phyloP scores from a whole-genome alignment of 2,329 filamentous ascomycete genomes.

The Diaporthe sp. region DNA sequence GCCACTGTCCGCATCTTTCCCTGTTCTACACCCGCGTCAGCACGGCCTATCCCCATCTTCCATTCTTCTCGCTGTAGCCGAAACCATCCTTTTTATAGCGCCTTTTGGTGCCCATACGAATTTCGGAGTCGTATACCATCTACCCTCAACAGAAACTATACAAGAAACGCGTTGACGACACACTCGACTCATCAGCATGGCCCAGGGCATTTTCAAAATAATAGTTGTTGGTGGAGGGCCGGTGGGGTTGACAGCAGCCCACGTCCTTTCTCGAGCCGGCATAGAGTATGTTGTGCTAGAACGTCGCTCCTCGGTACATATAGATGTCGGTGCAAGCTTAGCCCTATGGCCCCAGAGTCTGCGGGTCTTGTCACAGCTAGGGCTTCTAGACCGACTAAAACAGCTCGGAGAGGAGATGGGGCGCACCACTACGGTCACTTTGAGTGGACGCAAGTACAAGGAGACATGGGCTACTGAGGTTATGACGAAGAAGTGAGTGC shows the following conservation, averaged over 20 bases:
- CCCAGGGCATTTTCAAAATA: conserved; percentile 41
- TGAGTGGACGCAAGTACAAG: background rate
- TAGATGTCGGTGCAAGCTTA: conserved; percentile 50
- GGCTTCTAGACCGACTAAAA: conserved; percentile 48
- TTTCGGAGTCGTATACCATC: fast-evolving
- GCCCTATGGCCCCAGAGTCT: conserved; percentile 48
- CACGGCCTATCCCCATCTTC: fast-evolving
- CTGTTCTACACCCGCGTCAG: background rate
- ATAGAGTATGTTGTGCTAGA: conserved; percentile 58
- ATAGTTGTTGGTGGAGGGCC: conserved; percentile 50
- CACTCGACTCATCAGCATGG: background rate
- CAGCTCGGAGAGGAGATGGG: conserved; percentile 23
- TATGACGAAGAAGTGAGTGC: background rate
- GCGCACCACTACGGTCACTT: background rate
- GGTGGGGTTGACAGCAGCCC: conserved; percentile 48
- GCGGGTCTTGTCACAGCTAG: conserved; percentile 52
- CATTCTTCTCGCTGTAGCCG: background rate
- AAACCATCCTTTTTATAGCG: background rate
- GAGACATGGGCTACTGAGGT: background rate
- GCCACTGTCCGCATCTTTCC: background rate
- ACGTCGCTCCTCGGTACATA: conserved; percentile 45
- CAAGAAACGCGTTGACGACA: background rate
- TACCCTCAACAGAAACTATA: too few species aligned
- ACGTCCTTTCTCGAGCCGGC: conserved; percentile 47
- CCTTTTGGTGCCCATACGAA: too few species aligned